Evolutionary conservation across 768 basidiomycete genomes (phyloP).

Genomic region (Tulasnella sp.): DNA sequence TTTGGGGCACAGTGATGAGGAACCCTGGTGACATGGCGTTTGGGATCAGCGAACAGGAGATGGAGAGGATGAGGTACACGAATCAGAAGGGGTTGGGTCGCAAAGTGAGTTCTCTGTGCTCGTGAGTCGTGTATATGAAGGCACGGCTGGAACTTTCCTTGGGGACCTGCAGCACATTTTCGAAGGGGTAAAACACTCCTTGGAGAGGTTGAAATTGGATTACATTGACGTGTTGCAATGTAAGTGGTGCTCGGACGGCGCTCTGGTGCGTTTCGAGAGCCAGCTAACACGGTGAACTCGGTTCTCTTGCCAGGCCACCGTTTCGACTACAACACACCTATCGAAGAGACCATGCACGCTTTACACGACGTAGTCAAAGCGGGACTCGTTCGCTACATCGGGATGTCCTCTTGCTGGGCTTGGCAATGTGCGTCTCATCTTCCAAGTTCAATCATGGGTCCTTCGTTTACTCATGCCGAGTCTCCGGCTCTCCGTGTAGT

Average conservation of each 20-base stretch:
- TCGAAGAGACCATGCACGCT: slow-evolving; percentile 27
- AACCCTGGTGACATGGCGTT: not conserved
- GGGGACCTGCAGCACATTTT: slow-evolving; percentile 40
- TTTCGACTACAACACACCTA: slow-evolving; percentile 43
- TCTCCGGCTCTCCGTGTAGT: not conserved
- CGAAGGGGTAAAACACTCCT: slow-evolving; percentile 36
- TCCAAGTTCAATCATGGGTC: not conserved
- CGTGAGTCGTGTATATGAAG: too few relatives aligned
- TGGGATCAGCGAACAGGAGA: not conserved
- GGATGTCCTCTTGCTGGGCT: slow-evolving; percentile 14
- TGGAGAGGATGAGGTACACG: slow-evolving; percentile 12
- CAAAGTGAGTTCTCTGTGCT: slow-evolving; percentile 12
- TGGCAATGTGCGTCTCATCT: slow-evolving; percentile 14
- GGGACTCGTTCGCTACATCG: slow-evolving; percentile 43
- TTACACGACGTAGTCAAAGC: slow-evolving; percentile 41
- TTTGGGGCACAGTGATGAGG: slow-evolving; percentile 23
- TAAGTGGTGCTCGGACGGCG: too few relatives aligned
- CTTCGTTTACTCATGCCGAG: not conserved
- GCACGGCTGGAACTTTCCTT: not conserved
- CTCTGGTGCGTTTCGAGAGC: not conserved
- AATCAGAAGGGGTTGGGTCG: slow-evolving; percentile 16
- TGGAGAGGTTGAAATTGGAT: slow-evolving; percentile 38
- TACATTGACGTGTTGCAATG: slow-evolving; percentile 43
- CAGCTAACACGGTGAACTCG: too few relatives aligned
- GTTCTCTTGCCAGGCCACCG: slow-evolving; percentile 26